Percentiles rank a stretch among this genome's conserved stretches.
These are phyloP conservation scores for Ogataea pignaliae DNA, from an alignment of 805 yeast genomes.

Conservation along the genomic window DNA sequence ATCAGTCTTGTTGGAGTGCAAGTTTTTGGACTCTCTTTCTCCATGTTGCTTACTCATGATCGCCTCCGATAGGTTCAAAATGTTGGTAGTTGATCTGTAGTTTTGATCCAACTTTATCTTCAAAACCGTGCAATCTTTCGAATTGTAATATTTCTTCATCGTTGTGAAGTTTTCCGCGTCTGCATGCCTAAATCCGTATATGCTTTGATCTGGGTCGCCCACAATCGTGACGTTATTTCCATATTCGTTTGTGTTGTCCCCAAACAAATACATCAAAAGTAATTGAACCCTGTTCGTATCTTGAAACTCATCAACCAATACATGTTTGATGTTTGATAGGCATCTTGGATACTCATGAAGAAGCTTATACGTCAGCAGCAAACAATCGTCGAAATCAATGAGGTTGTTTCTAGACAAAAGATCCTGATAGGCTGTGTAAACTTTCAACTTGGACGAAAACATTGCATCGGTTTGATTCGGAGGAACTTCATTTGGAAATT, in stretches of 20 bases:
- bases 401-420: conserved; percentile 38
- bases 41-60: conserved; percentile 57
- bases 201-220: conserved; percentile 96
- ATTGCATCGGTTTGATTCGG: conserved; percentile 17
- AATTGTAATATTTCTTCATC: conserved; percentile 39
- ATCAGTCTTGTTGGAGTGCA: conserved; percentile 42
- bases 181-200: conserved; percentile 85
- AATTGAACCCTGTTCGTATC: conserved; percentile 82
- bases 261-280: conserved; percentile 54
- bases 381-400: conserved; percentile 82
- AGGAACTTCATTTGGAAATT: conserved; percentile 36
- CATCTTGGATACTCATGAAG: conserved; percentile 40
- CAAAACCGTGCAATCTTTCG: conserved; percentile 14
- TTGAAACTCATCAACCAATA: conserved; percentile 90
- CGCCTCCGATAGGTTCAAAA: conserved; percentile 58
- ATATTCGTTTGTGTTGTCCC: conserved; percentile 34
- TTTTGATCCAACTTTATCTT: conserved; percentile 54
- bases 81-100: conserved; percentile 73
- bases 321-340: conserved; percentile 54
- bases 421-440: conserved; percentile 53
- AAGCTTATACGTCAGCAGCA: conserved; percentile 51
- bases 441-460: conserved; percentile 30
- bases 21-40: conserved; percentile 37
- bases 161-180: conserved; percentile 58
- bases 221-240: conserved; percentile 73